Percentiles rank a stretch among this genome's conserved stretches.
These are phyloP conservation scores for Piper betle DNA, from an alignment of 164 flowering plant genomes.

Conservation along the genomic window DNA sequence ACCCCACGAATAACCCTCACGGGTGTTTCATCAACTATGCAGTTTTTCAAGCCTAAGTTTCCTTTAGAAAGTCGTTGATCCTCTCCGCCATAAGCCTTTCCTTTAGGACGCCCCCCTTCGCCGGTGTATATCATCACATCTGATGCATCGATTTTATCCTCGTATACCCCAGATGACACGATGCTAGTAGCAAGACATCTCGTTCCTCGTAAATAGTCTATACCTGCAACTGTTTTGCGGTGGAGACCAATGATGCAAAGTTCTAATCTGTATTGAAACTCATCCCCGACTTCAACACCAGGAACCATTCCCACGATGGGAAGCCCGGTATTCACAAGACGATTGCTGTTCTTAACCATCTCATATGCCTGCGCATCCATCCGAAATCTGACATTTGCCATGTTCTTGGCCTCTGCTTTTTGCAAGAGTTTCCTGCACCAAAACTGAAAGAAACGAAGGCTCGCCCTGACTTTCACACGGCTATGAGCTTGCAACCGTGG, in stretches of 20 bases:
- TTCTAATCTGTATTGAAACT: slow-evolving; percentile 78
- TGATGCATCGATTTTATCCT: slow-evolving; percentile 30
- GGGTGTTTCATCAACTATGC: slow-evolving; percentile 29
- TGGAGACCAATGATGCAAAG: slow-evolving; percentile 76
- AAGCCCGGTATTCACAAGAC: too few species aligned
- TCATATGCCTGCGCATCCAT: too few species aligned
- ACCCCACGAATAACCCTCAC: slow-evolving; percentile 79
- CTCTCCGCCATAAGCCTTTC: too few species aligned
- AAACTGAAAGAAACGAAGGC: too few species aligned
- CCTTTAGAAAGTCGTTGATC: slow-evolving; percentile 77
- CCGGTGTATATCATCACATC: slow-evolving; percentile 24
- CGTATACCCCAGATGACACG: slow-evolving; percentile 76
- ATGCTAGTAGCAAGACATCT: slow-evolving; percentile 52
- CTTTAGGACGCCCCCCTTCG: slow-evolving; percentile 3
- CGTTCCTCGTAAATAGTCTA: slow-evolving; percentile 44
- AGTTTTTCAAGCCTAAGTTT: slow-evolving; percentile 60
- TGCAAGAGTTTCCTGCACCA: too few species aligned
- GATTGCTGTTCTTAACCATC: too few species aligned
- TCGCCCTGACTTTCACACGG: too few species aligned
- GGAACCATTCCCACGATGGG: slow-evolving; percentile 58
- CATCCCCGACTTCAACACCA: slow-evolving; percentile 89
- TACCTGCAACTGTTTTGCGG: slow-evolving; percentile 53
- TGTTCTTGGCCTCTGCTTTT: too few species aligned
- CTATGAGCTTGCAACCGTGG: too few species aligned
- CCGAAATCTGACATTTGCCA: too few species aligned